Conservation (phyloP, 257 asterid genomes). For the Nicotiana tabacum region DNA sequence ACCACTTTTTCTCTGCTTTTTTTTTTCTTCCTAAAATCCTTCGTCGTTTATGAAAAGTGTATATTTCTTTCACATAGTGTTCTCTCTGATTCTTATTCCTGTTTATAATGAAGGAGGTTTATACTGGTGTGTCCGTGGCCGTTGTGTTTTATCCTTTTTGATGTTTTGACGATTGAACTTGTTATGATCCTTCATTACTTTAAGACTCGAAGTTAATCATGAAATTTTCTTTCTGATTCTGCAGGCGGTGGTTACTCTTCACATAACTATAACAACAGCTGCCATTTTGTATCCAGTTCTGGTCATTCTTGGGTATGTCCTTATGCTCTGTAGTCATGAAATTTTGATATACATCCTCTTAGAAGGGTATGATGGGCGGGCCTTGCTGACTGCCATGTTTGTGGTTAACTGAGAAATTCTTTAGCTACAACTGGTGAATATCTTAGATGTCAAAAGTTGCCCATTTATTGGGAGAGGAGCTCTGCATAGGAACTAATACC, state of each 20-base stretch:
- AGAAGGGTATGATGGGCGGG: not conserved
- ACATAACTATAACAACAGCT: slow-evolving; percentile 54
- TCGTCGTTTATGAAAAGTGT: not conserved
- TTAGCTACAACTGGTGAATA: not conserved
- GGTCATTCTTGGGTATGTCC: slow-evolving; percentile 76
- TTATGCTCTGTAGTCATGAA: slow-evolving; percentile 5
- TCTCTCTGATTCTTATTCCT: not conserved
- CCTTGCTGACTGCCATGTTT: not conserved
- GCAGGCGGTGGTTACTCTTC: slow-evolving; percentile 77
- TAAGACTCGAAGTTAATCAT: not conserved
- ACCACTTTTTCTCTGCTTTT: slow-evolving; percentile 2
- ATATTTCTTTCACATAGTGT: not conserved
- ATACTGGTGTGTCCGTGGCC: not conserved
- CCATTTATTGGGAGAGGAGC: not conserved
- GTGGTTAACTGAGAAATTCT: not conserved
- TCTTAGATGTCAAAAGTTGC: not conserved
- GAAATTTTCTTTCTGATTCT: slow-evolving; percentile 8
- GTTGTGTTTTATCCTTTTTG: not conserved
- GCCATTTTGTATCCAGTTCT: slow-evolving; percentile 72
- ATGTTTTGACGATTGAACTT: not conserved
- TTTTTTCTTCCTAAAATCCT: not conserved
- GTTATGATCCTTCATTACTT: not conserved
- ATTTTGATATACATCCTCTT: slow-evolving; percentile 9
- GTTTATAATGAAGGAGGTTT: not conserved
- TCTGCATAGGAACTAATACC: not conserved